Evolutionary conservation across 495 filamentous ascomycete genomes (phyloP).

Genomic region (Penicillium chermesinum): DNA sequence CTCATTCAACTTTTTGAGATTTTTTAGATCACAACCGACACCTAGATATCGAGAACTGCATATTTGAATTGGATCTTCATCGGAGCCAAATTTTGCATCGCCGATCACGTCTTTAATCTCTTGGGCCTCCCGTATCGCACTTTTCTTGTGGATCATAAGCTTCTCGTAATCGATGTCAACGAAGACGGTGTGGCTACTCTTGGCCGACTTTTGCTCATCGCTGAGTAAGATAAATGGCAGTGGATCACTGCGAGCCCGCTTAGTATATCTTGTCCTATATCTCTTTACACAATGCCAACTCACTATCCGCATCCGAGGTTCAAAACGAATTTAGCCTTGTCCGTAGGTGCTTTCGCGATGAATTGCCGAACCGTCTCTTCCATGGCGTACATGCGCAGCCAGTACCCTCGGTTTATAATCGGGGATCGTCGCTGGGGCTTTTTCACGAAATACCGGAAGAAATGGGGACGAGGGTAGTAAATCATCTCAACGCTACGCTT

Average conservation of each 20-base stretch:
- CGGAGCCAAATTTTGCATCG: conserved; percentile 41
- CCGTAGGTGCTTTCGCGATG: conserved; percentile 47
- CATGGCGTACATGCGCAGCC: conserved; percentile 77
- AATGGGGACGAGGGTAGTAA: conserved; percentile 72
- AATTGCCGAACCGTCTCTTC: conserved; percentile 68
- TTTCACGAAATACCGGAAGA: conserved; percentile 80
- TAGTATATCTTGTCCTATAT: conserved; percentile 21
- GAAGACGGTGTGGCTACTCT: conserved; percentile 53
- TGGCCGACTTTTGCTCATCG: conserved; percentile 48
- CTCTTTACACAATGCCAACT: conserved; percentile 26
- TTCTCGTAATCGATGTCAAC: conserved; percentile 86
- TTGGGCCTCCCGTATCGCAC: conserved; percentile 54
- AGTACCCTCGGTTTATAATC: conserved; percentile 83
- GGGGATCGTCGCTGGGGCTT: conserved; percentile 77
- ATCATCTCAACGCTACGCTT: conserved; percentile 84
- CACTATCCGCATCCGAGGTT: conserved; percentile 92
- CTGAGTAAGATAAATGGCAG: conserved; percentile 80
- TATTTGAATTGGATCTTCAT: conserved; percentile 47
- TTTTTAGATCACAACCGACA: conserved; percentile 70
- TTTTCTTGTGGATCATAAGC: conserved; percentile 69
- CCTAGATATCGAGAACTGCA: conserved; percentile 68
- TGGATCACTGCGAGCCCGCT: conserved; percentile 63
- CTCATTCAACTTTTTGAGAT: conserved; percentile 51
- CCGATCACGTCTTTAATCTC: conserved; percentile 50
- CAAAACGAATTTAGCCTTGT: conserved; percentile 66